Percentiles rank a stretch among this genome's conserved stretches.
phyloP scores from a whole-genome alignment of 192 early-diverging fungal genomes.

The Phycomyces blakesleeanus region DNA sequence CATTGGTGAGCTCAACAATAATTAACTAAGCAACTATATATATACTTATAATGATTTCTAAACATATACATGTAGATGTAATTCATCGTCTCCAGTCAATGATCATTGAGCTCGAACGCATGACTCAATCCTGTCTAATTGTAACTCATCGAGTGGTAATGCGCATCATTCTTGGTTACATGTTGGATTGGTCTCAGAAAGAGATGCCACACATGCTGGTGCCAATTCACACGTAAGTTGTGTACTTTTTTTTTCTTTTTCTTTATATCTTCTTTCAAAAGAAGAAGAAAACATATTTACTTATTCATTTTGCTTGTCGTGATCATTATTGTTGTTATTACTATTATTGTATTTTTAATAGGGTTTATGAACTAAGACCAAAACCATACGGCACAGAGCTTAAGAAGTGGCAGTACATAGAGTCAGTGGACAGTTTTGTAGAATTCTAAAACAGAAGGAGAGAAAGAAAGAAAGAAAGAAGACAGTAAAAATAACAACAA shows the following conservation, averaged over 20 bases:
- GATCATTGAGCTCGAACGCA: constrained; percentile 94
- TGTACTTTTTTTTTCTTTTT: no score
- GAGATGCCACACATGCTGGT: constrained; percentile 44
- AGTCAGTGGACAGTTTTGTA: constrained; percentile 31
- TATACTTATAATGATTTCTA: not conserved
- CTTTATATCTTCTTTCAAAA: no score
- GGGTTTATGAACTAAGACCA: constrained; percentile 37
- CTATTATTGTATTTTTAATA: constrained; percentile 4
- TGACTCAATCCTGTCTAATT: constrained; percentile 80
- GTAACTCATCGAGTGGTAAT: constrained; percentile 91
- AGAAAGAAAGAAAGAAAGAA: not conserved
- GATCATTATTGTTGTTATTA: no score
- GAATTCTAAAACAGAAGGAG: constrained; percentile 23
- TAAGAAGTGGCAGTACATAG: constrained; percentile 36
- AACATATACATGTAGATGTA: constrained; percentile 59
- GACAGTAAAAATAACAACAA: no score
- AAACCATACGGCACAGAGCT: constrained; percentile 39
- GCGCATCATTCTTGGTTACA: constrained; percentile 86
- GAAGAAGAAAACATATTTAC: no score
- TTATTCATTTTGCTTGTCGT: no score
- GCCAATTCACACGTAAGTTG: constrained; percentile 38
- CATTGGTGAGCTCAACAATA: constrained; percentile 29
- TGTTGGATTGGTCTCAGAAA: constrained; percentile 59
- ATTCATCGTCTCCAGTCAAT: constrained; percentile 90
- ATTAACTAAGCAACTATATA: not conserved